Evolutionary conservation across 202 grass and related monocot genomes (phyloP), one percentile per base, ranked within the genome.

Genomic region (Miscanthus sacchariflorus): DNA sequence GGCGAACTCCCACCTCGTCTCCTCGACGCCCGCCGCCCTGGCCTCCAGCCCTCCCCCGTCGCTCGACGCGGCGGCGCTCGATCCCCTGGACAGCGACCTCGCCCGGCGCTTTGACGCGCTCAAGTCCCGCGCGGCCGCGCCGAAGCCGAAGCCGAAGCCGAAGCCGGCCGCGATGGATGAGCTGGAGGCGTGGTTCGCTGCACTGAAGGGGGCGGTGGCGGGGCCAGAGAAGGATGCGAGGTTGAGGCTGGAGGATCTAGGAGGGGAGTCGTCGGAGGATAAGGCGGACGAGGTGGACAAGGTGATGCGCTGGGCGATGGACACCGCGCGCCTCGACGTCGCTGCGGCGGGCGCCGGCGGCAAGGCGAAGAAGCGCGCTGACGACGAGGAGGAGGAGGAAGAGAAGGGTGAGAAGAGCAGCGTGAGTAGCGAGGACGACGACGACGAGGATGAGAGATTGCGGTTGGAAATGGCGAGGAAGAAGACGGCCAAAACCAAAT

Each of bases 221-320:
- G 76, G 68, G 63, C 75, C 80, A 50, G 72, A 72, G 52, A 70
- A 73, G 87, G 75, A 77, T 24, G 21, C 67, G 71, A 83, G 75
- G 83, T 83, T 90, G 63, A 24, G 18, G n/a, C 72, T 70, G 79
- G 82, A 88, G 65, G 83, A 77, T 76, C 68, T 80, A 67, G 85
- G 36, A 72, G 48, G 38, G 58, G 86, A 88, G 19, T 85, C 78
- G 64, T 49, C 33, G 14, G 88, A 85, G 39, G 83, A 86, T n/a
- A 78, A 79, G 45, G 44, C 36, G 5, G 74, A 79, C 21, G 92
- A 98, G 89, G 90, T 98, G 52, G 96, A 94, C 21, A 98, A 95
- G 90, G 38, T 95, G 90, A 86, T 95, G 90, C 88, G 79, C 21
- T 95, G 96, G 93, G 96, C 87, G 2, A 87, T 90, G 89, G 96